Conservation (phyloP, 768 basidiomycete species). For the Suillus lakei region DNA sequence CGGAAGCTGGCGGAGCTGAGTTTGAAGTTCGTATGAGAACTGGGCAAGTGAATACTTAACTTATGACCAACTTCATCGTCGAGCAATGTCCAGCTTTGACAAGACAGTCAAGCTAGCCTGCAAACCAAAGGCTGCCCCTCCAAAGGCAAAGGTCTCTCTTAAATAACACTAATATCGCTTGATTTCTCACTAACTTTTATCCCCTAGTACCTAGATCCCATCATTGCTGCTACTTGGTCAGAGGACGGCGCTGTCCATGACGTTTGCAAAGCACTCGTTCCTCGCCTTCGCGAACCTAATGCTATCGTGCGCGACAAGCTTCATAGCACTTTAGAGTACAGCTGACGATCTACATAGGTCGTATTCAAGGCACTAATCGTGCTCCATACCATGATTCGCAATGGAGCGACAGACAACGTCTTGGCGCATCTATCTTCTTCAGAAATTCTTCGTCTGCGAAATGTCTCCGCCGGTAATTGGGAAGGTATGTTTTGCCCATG, state of each 20-base stretch:
- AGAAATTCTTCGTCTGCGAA: constrained; percentile 81
- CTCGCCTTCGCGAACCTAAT: constrained; percentile 90
- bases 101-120: constrained; percentile 96
- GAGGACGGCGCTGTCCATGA: constrained; percentile 94
- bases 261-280: constrained; percentile 86
- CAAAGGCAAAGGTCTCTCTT: constrained; percentile 85
- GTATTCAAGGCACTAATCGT: constrained; percentile 99
- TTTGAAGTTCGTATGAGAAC: constrained; percentile 25
- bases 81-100: constrained; percentile 75
- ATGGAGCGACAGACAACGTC: constrained; percentile 94
- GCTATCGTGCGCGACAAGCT: constrained; percentile 65
- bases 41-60: constrained; percentile 10
- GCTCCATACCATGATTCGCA: constrained; percentile 94
- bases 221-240: constrained; percentile 96
- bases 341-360: constrained; percentile 53
- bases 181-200: constrained; percentile 10
- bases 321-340: neutral
- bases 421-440: constrained; percentile 80
- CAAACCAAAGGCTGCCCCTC: constrained; percentile 95
- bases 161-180: neutral
- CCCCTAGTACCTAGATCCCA: constrained; percentile 89
- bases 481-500: constrained; percentile 62
- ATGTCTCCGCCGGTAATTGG: constrained; percentile 84
- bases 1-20: constrained; percentile 25
- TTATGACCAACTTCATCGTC: constrained; percentile 13